Evolutionary conservation across 1,284 basidiomycete species (phyloP), one percentile per base, ranked within the genome.

Genomic region (Trichosporon sp.): DNA sequence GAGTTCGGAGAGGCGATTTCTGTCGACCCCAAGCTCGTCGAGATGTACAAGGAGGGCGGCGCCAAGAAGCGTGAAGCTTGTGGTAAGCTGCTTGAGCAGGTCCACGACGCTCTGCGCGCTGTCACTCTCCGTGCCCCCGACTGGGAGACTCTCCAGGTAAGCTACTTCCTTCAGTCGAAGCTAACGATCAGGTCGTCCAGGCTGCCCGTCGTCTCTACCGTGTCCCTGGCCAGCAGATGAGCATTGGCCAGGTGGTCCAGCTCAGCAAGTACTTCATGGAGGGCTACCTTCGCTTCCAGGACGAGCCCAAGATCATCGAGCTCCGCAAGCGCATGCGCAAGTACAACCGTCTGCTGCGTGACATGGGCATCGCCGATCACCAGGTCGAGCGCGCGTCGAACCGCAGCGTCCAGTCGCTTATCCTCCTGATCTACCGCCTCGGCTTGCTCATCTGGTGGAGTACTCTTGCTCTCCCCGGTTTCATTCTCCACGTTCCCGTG

Each of bases 121-220:
- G 97, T 99, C 58, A 99, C 97, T 0, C 88, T 99, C 58, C 87
- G 95, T 67, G 94, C 96, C 9, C 95, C 97, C 1, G 97, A 99
- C 83, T 99, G 92, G 82, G 97, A 99, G 76, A 99, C 97, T 1
- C 87, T 99, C 68, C 97, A 98, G 95, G 95, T 92, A 74, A 70
- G 86, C 78, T 65, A 15, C 9, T 9, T 1, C 15, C 9, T 3
- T 3, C 18, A 1, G 4, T 7, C 1, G 7, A 2, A 65, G 44
- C 67, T 69, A 34, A 64, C 38, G 68, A 98, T 68, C 97, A 98
- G 95, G 87, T 97, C 71, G 93, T 98, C 69, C 97, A 99, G 87
- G 97, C 97, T 15, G 94, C 92, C 25, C 89, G 97, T 64, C 88
- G 97, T 65, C 86, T 99, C 68, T 99, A 99, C 85, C 93, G 93